phyloP scores from a whole-genome alignment of 371 early-diverging fungal genomes.

The Mortierella sp. region DNA sequence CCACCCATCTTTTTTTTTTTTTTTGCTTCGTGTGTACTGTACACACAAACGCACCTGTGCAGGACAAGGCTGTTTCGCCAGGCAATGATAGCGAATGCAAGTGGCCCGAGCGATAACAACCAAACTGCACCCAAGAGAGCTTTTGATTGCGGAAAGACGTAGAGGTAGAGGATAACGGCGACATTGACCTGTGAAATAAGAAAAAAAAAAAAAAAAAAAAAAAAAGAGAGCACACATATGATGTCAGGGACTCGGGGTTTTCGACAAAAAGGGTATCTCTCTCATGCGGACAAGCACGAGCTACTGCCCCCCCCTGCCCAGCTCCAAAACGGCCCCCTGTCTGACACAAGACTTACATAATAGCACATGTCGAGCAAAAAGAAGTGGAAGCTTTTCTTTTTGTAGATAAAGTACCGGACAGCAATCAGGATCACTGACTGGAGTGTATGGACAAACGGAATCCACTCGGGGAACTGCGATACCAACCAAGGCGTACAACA shows the following conservation, averaged over 20 bases:
- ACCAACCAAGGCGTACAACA: constrained; percentile 71
- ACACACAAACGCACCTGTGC: constrained; percentile 32
- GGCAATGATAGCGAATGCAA: constrained; percentile 77
- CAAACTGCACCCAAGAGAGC: constrained; percentile 64
- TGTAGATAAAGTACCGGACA: constrained; percentile 69
- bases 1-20: too few species aligned
- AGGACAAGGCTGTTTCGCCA: constrained; percentile 69
- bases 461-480: constrained; percentile 63
- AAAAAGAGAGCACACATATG: constrained; percentile 9
- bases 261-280: too few species aligned
- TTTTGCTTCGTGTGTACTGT: background rate
- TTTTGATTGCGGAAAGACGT: constrained; percentile 60
- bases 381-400: constrained; percentile 70
- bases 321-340: too few species aligned
- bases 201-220: background rate
- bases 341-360: constrained; percentile 55
- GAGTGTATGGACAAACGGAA: constrained; percentile 67
- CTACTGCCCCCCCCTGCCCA: too few species aligned
- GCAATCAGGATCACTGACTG: constrained; percentile 60
- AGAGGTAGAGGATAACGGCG: constrained; percentile 63
- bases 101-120: constrained; percentile 73
- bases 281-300: too few species aligned
- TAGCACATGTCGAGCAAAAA: constrained; percentile 80
- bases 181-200: constrained; percentile 58
- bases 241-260: constrained; percentile 6